Percentiles rank a stretch among this genome's conserved stretches.
Conservation (phyloP, 169 alveolate genomes). For the Plasmodium reichenowi region DNA sequence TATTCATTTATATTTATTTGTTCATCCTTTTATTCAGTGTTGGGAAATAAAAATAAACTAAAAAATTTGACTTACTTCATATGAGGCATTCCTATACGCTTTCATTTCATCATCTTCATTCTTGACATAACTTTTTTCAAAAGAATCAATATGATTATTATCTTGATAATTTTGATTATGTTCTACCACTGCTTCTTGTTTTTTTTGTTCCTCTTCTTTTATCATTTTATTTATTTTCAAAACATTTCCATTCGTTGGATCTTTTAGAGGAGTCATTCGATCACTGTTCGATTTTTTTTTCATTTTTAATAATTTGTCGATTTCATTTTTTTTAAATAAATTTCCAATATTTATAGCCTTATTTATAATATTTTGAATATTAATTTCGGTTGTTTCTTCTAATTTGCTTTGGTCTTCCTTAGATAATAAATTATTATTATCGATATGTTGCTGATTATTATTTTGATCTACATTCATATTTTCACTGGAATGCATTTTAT, state of each 20-base stretch:
- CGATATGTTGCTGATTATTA: background rate
- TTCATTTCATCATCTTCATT: conserved; percentile 21
- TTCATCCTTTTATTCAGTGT: background rate
- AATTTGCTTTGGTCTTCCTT: background rate
- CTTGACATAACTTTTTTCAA: background rate
- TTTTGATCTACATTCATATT: background rate
- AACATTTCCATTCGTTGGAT: background rate
- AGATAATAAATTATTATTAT: background rate
- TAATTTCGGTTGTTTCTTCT: background rate
- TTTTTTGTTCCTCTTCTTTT: background rate
- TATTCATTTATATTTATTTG: background rate
- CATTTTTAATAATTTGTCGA: conserved; percentile 18
- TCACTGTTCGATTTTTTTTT: conserved; percentile 3
- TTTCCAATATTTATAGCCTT: conserved; percentile 64
- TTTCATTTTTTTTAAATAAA: conserved; percentile 17
- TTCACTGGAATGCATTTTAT: background rate
- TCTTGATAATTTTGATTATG: background rate
- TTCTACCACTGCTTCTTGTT: background rate
- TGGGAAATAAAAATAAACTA: background rate
- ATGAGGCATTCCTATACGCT: conserved; percentile 60
- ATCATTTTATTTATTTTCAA: conserved; percentile 6
- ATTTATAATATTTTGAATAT: conserved; percentile 23
- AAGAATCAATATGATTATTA: background rate
- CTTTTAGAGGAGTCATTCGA: background rate
- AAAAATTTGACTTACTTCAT: conserved; percentile 37